Conservation (phyloP, 2,329 filamentous ascomycete species). For the Fusarium tanahbumbuense region DNA sequence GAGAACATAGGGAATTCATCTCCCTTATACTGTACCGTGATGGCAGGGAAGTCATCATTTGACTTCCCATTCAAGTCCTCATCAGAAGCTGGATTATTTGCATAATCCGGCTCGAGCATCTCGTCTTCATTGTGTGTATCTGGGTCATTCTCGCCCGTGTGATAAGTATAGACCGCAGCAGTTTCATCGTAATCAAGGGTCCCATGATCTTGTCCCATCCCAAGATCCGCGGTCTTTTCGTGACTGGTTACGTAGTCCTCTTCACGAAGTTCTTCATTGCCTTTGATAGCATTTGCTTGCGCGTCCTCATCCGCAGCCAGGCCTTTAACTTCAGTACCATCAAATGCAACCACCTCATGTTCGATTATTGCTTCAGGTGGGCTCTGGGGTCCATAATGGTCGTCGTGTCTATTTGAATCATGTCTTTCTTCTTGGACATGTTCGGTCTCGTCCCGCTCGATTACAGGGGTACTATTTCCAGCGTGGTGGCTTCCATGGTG, state of each 20-base stretch:
- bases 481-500: constrained; percentile 1
- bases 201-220: constrained; percentile 3
- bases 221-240: constrained; percentile 8
- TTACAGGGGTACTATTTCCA: constrained; percentile 2
- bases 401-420: constrained; percentile 20
- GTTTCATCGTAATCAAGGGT: constrained; percentile 1
- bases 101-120: constrained; percentile 2
- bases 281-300: constrained; percentile 24
- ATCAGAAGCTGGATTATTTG: constrained; percentile 7
- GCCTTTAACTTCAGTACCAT: constrained; percentile 17
- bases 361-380: constrained; percentile 9
- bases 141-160: constrained; percentile 9
- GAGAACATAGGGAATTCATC: constrained; percentile 59
- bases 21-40: constrained; percentile 58
- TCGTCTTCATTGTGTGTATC: constrained; percentile 29
- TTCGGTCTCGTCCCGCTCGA: constrained; percentile 5
- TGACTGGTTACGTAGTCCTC: constrained; percentile 6
- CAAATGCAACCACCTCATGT: constrained; percentile 1
- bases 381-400: constrained; percentile 27
- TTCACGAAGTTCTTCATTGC: constrained; percentile 14
- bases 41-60: constrained; percentile 49
- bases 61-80: constrained; percentile 24
- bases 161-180: constrained; percentile 11
- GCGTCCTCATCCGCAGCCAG: constrained; percentile 9
- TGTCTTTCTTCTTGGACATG: constrained; percentile 30